Base-by-base conservation (phyloP, 2,329 filamentous ascomycete genomes). In the Zarea fungicola region DNA sequence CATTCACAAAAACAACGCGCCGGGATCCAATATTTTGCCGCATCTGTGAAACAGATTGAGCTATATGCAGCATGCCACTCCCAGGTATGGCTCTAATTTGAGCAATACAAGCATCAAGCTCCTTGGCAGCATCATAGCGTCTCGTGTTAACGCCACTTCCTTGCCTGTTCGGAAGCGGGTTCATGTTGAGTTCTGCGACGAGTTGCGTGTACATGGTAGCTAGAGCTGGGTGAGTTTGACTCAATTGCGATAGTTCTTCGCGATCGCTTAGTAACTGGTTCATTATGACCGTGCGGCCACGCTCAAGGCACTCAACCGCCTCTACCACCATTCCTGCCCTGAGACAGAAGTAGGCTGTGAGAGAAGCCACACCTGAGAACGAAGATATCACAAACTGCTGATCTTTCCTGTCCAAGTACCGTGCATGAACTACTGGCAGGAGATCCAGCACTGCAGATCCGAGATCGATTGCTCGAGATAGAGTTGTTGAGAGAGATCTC, bases 331-430 rank as follows among this genome's bases (percentile, higher is more conserved):
- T 32, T 19, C 35, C 43, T 14, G 48, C 26, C 16, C 7, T 28
- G 22, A 53, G 23, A 23, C 42, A 34, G 31, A 45, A 31, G n/a
- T 35, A 25, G 19, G 42, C 49, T 18, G 46, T 9, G 34, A 43
- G 23, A 14, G 52, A 44, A 39, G 48, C 40, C 6, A 51, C 49
- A 13, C 49, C 52, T 11, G 48, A 42, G 28, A 53, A 53, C n/a
- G 49, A 29, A 5, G 49, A 51, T 18, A 49, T 14, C 7, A 53
- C 44, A 25, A 46, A 49, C 32, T 51, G 44, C 49, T 51, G 48
- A 25, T 53, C 49, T 21, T 42, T 51, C 22, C 40, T 37, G 23
- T 48, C 39, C 13, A 53, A 40, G 13, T 37, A 34, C 13, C 35
- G 18, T 18, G 48, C 50, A 48, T 53, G 37, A 31, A 53, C 40